Percentiles rank a stretch among this genome's conserved stretches.
These are phyloP conservation scores for Phytopythium delawarense DNA, from an alignment of 352 stramenopile species.

Conservation along the genomic window DNA sequence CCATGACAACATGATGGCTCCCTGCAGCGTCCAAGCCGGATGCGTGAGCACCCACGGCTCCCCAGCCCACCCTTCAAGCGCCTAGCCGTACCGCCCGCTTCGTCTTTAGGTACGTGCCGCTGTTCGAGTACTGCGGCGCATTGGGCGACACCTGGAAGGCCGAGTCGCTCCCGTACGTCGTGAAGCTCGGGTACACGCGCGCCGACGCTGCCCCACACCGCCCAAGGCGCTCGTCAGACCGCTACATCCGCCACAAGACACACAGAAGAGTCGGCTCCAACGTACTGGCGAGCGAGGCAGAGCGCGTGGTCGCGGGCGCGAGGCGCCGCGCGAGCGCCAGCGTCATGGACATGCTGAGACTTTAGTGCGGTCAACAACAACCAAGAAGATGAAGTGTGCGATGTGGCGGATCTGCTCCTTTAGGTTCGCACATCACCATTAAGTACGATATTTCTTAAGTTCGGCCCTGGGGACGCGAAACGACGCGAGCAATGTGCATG, in stretches of 20 bases:
- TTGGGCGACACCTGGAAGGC: constrained; percentile 72
- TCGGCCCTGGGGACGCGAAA: neutral
- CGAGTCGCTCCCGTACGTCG: constrained; percentile 63
- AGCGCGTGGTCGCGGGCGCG: neutral
- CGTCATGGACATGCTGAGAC: neutral
- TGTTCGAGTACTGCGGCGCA: constrained; percentile 55
- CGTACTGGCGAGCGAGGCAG: constrained; percentile 14
- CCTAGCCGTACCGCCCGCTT: constrained; percentile 52
- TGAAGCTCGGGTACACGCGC: constrained; percentile 77
- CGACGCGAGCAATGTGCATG: neutral
- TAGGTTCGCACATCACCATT: neutral
- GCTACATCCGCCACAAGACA: neutral
- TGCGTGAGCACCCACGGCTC: neutral
- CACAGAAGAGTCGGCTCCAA: neutral
- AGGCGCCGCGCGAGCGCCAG: constrained; percentile 10
- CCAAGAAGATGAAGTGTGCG: neutral
- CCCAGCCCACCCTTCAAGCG: neutral
- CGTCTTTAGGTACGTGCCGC: constrained; percentile 76
- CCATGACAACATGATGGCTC: constrained; percentile 82
- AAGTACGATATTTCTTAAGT: neutral
- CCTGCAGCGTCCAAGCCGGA: constrained; percentile 27
- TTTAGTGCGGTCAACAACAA: neutral
- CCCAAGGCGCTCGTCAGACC: neutral
- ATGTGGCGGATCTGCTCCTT: neutral
- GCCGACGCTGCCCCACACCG: constrained; percentile 23